Evolutionary conservation across 495 filamentous ascomycete genomes (phyloP).

Genomic region (Hyaloscypha variabilis): DNA sequence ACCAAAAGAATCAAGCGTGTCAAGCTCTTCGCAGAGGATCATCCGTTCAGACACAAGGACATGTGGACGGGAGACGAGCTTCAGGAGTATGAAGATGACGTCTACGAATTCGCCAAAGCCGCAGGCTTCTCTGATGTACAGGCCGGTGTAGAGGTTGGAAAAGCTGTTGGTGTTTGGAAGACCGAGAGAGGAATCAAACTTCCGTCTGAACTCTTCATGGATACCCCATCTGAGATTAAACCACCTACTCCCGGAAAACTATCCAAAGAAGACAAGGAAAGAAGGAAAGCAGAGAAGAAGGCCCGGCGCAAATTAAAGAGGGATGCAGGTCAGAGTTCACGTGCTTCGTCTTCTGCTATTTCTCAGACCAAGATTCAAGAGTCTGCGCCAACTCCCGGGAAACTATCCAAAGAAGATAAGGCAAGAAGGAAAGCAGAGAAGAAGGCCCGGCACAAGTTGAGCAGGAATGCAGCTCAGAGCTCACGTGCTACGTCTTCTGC

Average conservation of each 20-base stretch:
- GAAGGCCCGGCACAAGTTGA: constrained; percentile 8
- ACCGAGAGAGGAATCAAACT: not conserved
- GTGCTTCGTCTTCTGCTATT: too few species aligned
- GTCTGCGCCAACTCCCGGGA: not conserved
- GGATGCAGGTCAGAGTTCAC: too few species aligned
- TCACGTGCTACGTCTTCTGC: not conserved
- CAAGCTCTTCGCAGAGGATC: constrained; percentile 8
- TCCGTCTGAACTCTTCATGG: not conserved
- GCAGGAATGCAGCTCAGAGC: not conserved
- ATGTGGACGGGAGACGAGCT: constrained; percentile 8
- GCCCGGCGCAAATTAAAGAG: not conserved
- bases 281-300: constrained; percentile 18
- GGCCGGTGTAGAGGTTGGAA: constrained; percentile 8
- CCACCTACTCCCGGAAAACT: not conserved
- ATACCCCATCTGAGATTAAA: not conserved
- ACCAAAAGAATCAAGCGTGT: not conserved
- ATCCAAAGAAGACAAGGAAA: not conserved
- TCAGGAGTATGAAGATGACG: constrained; percentile 28
- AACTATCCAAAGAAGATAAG: not conserved
- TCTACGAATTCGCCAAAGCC: constrained; percentile 28
- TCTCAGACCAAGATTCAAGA: too few species aligned
- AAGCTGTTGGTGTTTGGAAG: constrained; percentile 7
- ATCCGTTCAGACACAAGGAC: constrained; percentile 12
- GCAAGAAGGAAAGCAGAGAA: constrained; percentile 9
- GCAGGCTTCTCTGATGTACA: constrained; percentile 22